phyloP scores from a whole-genome alignment of 2,329 filamentous ascomycete species.

The Trichoderma guizhouense region DNA sequence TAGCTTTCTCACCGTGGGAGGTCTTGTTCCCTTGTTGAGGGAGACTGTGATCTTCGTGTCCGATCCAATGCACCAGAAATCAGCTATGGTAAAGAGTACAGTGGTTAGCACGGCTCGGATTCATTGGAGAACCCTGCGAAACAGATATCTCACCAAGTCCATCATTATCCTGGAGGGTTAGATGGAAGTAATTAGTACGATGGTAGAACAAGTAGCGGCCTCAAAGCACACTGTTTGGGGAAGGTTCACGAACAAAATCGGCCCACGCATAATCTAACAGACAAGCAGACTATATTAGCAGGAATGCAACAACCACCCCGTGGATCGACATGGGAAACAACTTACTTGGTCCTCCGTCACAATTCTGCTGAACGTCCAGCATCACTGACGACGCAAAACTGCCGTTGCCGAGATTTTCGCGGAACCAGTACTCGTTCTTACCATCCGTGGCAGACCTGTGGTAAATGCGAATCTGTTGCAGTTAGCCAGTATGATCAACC shows the following conservation, averaged over 20 bases:
- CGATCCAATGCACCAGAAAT: not conserved
- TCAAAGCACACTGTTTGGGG: not conserved
- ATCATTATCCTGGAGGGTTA: not conserved
- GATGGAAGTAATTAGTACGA: not conserved
- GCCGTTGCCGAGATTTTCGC: not conserved
- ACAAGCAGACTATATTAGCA: no score
- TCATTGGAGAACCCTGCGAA: no score
- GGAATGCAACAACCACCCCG: not conserved
- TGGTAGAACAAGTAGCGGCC: not conserved
- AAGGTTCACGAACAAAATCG: not conserved
- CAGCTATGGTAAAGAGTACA: not conserved
- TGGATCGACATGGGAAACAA: not conserved
- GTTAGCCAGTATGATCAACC: not conserved
- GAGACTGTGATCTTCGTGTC: not conserved
- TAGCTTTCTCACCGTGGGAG: not conserved
- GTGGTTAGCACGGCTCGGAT: not conserved
- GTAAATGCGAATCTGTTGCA: not conserved
- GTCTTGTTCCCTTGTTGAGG: not conserved
- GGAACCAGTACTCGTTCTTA: conserved; percentile 1
- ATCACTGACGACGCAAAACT: not conserved
- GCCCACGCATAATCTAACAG: not conserved
- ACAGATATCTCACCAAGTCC: not conserved
- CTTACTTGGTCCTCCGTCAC: not conserved
- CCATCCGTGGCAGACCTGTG: not conserved
- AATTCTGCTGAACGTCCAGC: not conserved